A percentile compares a stretch with the other conserved stretches of the same genome.
Conservation (phyloP, 805 yeast genomes). For the Candida dajiaensis region DNA sequence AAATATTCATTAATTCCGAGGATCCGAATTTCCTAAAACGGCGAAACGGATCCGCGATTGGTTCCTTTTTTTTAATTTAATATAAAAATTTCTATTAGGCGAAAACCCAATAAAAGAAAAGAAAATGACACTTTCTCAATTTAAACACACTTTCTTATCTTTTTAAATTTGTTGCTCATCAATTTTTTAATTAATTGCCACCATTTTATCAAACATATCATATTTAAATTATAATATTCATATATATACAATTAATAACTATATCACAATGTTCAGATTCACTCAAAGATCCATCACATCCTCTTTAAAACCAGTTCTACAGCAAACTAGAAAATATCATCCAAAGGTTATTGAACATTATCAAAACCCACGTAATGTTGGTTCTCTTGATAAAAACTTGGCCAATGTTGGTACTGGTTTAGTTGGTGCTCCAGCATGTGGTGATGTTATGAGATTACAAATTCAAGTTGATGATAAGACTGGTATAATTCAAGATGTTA, state of each 20-base stretch:
- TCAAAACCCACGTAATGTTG: constrained; percentile 95
- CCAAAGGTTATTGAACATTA: constrained; percentile 95
- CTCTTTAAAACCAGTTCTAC: constrained; percentile 17
- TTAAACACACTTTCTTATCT: too few species aligned
- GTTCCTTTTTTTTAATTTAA: too few species aligned
- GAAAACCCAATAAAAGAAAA: too few species aligned
- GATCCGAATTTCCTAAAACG: not conserved
- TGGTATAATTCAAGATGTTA: constrained; percentile 90
- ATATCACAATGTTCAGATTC: constrained; percentile 17
- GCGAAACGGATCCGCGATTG: not conserved
- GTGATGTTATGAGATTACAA: constrained; percentile 97
- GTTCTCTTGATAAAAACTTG: constrained; percentile 76
- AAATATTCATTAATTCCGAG: too few species aligned
- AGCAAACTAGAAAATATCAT: constrained; percentile 53
- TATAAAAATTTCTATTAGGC: too few species aligned
- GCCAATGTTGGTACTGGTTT: constrained; percentile 89
- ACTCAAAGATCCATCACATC: constrained; percentile 12
- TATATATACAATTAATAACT: too few species aligned
- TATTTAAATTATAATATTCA: too few species aligned
- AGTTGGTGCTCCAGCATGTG: constrained; percentile 99
- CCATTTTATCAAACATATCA: too few species aligned
- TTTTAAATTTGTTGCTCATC: too few species aligned
- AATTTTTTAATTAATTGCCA: too few species aligned
- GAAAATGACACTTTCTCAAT: too few species aligned
- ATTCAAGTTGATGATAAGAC: constrained; percentile 87